Percentiles rank a stretch among this genome's conserved stretches.
Evolutionary conservation across 148 eudicot genomes (phyloP).

Genomic region (Oxyria digyna): DNA sequence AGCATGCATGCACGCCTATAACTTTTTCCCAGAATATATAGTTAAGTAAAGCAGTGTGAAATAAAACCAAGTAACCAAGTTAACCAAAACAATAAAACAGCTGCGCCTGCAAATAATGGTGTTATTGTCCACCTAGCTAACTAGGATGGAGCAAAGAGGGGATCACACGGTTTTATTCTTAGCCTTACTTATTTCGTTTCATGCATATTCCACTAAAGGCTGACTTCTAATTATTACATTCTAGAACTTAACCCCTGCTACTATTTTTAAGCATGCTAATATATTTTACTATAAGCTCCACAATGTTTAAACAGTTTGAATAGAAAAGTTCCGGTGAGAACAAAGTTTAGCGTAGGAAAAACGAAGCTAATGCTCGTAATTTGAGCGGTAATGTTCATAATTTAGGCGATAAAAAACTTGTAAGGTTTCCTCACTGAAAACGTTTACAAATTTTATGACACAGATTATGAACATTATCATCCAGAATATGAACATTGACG

Average conservation of each 20-base stretch:
- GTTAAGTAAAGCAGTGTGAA: constrained; percentile 1
- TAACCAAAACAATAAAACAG: background rate
- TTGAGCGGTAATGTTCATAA: too few species aligned
- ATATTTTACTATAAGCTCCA: background rate
- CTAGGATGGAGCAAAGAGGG: background rate
- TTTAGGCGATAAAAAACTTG: too few species aligned
- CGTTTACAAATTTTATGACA: too few species aligned
- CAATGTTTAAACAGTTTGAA: background rate
- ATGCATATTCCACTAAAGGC: background rate
- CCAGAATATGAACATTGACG: too few species aligned
- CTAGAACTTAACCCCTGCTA: background rate
- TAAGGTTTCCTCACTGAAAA: too few species aligned
- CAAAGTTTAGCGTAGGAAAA: too few species aligned
- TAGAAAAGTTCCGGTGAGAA: too few species aligned
- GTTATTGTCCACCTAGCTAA: background rate
- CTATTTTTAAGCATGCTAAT: background rate
- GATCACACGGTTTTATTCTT: background rate
- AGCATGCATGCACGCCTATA: background rate
- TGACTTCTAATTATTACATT: background rate
- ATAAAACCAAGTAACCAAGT: background rate
- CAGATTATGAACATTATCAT: too few species aligned
- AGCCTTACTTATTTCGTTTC: background rate
- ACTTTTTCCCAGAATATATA: background rate
- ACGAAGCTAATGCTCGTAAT: too few species aligned
- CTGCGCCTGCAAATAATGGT: background rate